These are phyloP conservation scores for Hemerocallis citrina DNA, from an alignment of 106 monocot species.

Conservation along the genomic window DNA sequence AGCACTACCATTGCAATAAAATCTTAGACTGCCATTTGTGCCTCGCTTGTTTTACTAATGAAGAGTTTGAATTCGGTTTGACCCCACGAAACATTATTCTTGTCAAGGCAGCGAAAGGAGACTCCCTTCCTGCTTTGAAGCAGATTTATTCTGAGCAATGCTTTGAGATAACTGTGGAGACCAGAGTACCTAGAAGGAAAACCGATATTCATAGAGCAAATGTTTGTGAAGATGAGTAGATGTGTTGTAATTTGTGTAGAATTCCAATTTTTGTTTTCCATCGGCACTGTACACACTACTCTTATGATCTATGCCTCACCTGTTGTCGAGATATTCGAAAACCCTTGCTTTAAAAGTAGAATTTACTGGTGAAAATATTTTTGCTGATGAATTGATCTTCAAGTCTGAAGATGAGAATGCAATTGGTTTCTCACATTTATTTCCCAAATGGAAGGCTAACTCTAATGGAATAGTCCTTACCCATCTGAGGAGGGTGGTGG, in stretches of 20 bases:
- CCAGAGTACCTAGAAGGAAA: conserved; percentile 48
- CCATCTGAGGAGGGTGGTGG: conserved; percentile 36
- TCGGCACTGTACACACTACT: conserved; percentile 71
- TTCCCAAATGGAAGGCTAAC: conserved; percentile 68
- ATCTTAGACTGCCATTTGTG: too few species aligned
- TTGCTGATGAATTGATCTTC: not conserved
- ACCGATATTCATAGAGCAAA: conserved; percentile 63
- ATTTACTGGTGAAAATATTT: conserved; percentile 4
- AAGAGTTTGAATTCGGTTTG: too few species aligned
- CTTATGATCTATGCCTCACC: conserved; percentile 71
- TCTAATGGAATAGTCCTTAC: conserved; percentile 62
- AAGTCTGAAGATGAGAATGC: conserved; percentile 7
- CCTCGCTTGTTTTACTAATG: too few species aligned
- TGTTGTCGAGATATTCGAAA: conserved; percentile 70
- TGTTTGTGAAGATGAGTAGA: conserved; percentile 73
- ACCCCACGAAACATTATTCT: too few species aligned
- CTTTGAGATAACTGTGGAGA: conserved; percentile 64
- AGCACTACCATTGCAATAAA: too few species aligned
- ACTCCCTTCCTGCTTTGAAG: conserved; percentile 72
- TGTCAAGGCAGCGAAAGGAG: too few species aligned
- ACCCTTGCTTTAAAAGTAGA: conserved; percentile 16
- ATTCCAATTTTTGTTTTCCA: conserved; percentile 86
- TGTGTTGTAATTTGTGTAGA: conserved; percentile 86
- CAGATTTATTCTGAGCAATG: conserved; percentile 66
- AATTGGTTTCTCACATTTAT: conserved; percentile 38